These are phyloP conservation scores for Porcisia hertigi DNA, from an alignment of 208 protist species.

Conservation along the genomic window DNA sequence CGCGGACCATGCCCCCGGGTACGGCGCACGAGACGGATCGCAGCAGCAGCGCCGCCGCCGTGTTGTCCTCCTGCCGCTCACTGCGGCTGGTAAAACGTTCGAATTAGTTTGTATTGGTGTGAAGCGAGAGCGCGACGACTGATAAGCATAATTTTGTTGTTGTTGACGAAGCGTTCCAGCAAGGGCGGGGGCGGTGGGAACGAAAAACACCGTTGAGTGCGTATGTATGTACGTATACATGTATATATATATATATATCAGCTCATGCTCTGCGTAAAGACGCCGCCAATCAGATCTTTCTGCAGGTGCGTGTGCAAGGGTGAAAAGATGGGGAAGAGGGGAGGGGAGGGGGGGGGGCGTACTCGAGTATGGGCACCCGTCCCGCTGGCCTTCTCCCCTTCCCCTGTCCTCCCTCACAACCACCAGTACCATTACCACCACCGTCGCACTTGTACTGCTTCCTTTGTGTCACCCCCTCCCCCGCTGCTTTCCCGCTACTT, in stretches of 20 bases:
- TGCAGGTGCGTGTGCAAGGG: no score
- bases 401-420: no score
- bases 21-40: background rate
- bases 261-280: no score
- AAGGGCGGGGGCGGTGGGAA: background rate
- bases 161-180: background rate
- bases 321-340: no score
- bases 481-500: background rate
- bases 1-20: background rate
- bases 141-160: background rate
- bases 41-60: slow-evolving; percentile 28
- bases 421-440: background rate
- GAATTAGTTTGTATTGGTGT: slow-evolving; percentile 14
- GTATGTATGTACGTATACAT: no score
- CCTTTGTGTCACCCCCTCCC: background rate
- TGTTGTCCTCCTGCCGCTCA: slow-evolving; percentile 20
- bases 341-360: no score
- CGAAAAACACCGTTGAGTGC: no score
- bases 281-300: no score
- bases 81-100: slow-evolving; percentile 11
- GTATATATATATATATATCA: no score
- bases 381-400: no score
- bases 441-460: no score
- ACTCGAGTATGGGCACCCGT: no score
- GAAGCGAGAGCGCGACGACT: slow-evolving; percentile 16